A percentile compares a stretch with the other conserved stretches of the same genome.
Conservation (phyloP, 1,284 basidiomycete species). For the Heterobasidion occidentale region DNA sequence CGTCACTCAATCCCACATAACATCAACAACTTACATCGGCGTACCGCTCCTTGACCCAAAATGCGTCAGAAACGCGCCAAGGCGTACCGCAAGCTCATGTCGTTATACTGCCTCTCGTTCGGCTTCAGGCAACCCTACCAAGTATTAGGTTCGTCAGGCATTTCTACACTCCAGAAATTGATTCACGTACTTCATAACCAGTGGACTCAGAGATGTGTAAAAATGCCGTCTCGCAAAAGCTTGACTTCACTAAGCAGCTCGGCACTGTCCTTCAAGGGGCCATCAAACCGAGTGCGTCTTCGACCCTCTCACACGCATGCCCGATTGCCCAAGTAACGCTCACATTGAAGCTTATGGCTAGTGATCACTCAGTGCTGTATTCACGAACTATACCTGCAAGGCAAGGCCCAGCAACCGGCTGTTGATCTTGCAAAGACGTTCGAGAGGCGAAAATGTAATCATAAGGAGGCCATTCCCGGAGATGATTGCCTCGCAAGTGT, state of each 20-base stretch:
- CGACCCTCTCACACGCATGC: slow-evolving; percentile 1
- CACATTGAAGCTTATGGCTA: slow-evolving; percentile 40
- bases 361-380: slow-evolving; percentile 98
- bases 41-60: slow-evolving; percentile 1
- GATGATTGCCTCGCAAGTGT: slow-evolving; percentile 81
- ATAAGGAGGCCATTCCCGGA: slow-evolving; percentile 73
- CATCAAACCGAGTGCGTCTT: slow-evolving; percentile 78
- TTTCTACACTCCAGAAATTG: neutral
- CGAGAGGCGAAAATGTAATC: slow-evolving; percentile 92
- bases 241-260: slow-evolving; percentile 73
- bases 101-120: slow-evolving; percentile 76
- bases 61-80: slow-evolving; percentile 95
- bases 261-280: slow-evolving; percentile 71
- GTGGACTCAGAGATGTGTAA: slow-evolving; percentile 85
- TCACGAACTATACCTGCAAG: slow-evolving; percentile 81
- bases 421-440: slow-evolving; percentile 89
- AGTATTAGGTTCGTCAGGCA: slow-evolving; percentile 57
- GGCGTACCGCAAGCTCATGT: slow-evolving; percentile 88
- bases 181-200: slow-evolving; percentile 19
- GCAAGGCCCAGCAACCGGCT: slow-evolving; percentile 58
- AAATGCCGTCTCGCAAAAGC: slow-evolving; percentile 57
- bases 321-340: slow-evolving; percentile 6
- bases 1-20: no score
- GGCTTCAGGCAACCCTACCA: slow-evolving; percentile 91
- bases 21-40: no score